These are phyloP conservation scores for Phytophthora parvispora DNA, from an alignment of 352 stramenopile genomes.

Conservation along the genomic window DNA sequence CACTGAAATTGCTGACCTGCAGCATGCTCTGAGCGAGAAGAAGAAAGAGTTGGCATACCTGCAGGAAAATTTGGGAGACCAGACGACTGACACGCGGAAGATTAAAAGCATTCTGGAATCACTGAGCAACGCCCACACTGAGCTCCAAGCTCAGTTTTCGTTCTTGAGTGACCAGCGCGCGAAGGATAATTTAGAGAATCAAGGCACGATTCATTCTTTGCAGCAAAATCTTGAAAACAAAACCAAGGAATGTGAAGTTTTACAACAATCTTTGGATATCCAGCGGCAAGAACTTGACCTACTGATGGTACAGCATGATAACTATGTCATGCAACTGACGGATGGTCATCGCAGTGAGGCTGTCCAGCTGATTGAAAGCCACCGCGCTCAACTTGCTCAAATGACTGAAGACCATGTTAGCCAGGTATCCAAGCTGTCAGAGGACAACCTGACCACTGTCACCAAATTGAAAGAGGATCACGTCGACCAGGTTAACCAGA, in stretches of 20 bases:
- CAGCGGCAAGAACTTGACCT: slow-evolving; percentile 31
- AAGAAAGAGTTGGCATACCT: slow-evolving; percentile 36
- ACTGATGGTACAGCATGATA: slow-evolving; percentile 30
- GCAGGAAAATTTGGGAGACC: slow-evolving; percentile 32
- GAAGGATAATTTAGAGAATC: slow-evolving; percentile 17
- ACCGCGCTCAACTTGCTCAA: slow-evolving; percentile 17
- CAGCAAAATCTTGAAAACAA: slow-evolving; percentile 20
- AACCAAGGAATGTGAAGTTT: slow-evolving; percentile 12
- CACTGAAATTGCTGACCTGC: slow-evolving; percentile 24
- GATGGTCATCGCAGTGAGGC: slow-evolving; percentile 20
- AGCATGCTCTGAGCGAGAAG: slow-evolving; percentile 32
- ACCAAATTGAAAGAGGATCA: slow-evolving; percentile 13
- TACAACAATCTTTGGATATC: slow-evolving; percentile 22
- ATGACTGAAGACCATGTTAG: slow-evolving; percentile 3
- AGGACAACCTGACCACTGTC: slow-evolving; percentile 7
- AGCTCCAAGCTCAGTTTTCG: slow-evolving; percentile 18
- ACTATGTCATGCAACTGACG: slow-evolving; percentile 16
- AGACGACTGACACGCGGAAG: slow-evolving; percentile 25
- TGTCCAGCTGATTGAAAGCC: slow-evolving; percentile 25
- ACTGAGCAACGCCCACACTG: slow-evolving; percentile 4
- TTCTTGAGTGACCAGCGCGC: slow-evolving; percentile 12
- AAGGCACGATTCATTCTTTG: slow-evolving; percentile 8
- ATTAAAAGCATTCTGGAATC: slow-evolving; percentile 21
- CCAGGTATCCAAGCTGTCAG: slow-evolving; percentile 1
- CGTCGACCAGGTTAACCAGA: background rate